Evolutionary conservation across 2,329 filamentous ascomycete species (phyloP).

Genomic region (Aspergillus clavatus): DNA sequence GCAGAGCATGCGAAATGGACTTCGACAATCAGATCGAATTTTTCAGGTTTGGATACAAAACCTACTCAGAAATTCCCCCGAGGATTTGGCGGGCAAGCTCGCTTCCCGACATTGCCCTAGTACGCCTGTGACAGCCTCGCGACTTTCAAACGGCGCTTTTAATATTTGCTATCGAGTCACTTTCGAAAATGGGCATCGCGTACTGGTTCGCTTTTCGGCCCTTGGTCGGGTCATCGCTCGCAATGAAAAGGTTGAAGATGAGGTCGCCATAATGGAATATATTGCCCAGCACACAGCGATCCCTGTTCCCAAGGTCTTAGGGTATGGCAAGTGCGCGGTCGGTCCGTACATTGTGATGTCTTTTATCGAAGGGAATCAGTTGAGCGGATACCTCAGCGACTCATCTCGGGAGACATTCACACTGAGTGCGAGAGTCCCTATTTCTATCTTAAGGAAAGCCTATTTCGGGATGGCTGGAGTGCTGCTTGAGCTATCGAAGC

Average conservation of each 20-base stretch:
- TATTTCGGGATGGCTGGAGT: conserved; percentile 25
- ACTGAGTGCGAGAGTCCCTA: conserved; percentile 15
- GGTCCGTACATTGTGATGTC: conserved; percentile 24
- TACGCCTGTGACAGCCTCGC: conserved; percentile 15
- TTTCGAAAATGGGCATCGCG: conserved; percentile 19
- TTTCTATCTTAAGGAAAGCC: conserved; percentile 16
- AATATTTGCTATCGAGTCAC: conserved; percentile 30
- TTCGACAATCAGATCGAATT: conserved; percentile 21
- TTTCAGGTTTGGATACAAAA: conserved; percentile 23
- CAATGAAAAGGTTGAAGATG: conserved; percentile 26
- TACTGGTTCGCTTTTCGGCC: conserved; percentile 26
- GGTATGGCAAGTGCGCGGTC: conserved; percentile 16
- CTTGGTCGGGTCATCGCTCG: conserved; percentile 24
- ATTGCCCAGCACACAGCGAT: conserved; percentile 21
- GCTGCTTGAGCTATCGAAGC: conserved; percentile 23
- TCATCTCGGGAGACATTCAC: conserved; percentile 10
- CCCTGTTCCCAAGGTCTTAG: conserved; percentile 21
- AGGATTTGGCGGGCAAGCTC: conserved; percentile 22
- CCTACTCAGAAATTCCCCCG: conserved; percentile 17
- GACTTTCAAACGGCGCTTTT: conserved; percentile 26
- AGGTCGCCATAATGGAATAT: conserved; percentile 25
- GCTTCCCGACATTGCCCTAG: conserved; percentile 18
- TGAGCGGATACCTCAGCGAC: conserved; percentile 22
- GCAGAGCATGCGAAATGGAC: conserved; percentile 17
- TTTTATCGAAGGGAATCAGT: conserved; percentile 22